These are phyloP conservation scores for Pleurotus sapidus DNA, from an alignment of 768 basidiomycete genomes.

Conservation along the genomic window DNA sequence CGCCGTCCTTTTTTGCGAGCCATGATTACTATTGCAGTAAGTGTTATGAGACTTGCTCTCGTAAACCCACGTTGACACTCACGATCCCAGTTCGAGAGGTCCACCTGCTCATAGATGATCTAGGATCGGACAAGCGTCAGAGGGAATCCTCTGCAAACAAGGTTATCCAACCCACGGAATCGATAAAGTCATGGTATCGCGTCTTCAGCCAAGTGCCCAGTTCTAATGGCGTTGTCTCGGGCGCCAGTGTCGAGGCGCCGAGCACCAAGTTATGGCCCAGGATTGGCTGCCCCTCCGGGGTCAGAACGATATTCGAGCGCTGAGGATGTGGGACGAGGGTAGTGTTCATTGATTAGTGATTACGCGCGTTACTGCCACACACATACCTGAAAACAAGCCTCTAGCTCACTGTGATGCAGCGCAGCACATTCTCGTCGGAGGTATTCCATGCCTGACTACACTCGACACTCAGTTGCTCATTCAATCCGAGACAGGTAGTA, in stretches of 20 bases:
- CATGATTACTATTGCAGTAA: neutral
- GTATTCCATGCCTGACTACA: neutral
- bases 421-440: neutral
- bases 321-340: too few relatives aligned
- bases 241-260: neutral
- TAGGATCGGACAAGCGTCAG: neutral
- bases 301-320: neutral
- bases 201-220: neutral
- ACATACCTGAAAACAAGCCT: neutral
- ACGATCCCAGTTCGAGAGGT: slow-evolving; percentile 1
- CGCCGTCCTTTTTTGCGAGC: neutral
- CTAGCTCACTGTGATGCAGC: neutral
- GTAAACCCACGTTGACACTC: neutral
- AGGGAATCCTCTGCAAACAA: neutral
- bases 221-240: neutral
- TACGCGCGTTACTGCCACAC: neutral
- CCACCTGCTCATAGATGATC: neutral
- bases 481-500: neutral
- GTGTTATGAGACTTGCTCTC: neutral
- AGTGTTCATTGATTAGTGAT: too few relatives aligned
- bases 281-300: neutral
- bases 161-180: neutral
- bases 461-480: neutral
- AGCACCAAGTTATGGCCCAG: neutral
- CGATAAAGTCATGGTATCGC: neutral